These are phyloP conservation scores for Closterium sp. DNA, from an alignment of 139 green algal genomes.

Conservation along the genomic window DNA sequence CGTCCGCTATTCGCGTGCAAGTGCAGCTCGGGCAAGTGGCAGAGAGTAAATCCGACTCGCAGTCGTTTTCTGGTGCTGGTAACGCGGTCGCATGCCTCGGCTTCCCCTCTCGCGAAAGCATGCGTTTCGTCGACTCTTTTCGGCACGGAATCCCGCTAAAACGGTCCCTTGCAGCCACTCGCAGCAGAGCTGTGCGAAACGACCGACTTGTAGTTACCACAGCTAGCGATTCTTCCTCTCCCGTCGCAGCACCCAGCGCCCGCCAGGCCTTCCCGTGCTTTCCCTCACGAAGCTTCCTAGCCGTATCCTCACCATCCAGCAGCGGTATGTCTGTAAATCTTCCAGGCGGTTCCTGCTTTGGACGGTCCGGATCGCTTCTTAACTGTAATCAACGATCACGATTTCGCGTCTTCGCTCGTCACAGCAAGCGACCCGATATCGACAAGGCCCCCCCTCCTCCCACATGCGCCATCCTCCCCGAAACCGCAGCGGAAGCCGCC, in stretches of 20 bases:
- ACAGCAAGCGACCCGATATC: background rate
- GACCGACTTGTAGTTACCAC: background rate
- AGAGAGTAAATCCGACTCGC: background rate
- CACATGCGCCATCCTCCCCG: background rate
- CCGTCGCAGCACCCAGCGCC: background rate
- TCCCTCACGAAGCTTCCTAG: background rate
- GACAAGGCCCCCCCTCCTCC: background rate
- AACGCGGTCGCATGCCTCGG: background rate
- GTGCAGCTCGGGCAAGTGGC: background rate
- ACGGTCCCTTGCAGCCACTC: background rate
- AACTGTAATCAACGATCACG: background rate
- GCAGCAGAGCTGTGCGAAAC: background rate
- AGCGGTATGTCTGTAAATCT: background rate
- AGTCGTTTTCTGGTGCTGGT: background rate
- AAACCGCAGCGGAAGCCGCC: background rate
- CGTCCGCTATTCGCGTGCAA: background rate
- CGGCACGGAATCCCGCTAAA: background rate
- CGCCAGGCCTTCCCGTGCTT: background rate
- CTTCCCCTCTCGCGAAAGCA: background rate
- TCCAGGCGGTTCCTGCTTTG: background rate
- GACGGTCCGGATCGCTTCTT: background rate
- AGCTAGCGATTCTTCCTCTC: background rate
- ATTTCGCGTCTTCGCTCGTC: background rate
- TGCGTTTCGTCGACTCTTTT: background rate
- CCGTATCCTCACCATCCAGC: background rate